Evolutionary conservation across 345 rosid species (phyloP), one percentile per base, ranked within the genome.

Genomic region (Diplotaxis tenuifolia): DNA sequence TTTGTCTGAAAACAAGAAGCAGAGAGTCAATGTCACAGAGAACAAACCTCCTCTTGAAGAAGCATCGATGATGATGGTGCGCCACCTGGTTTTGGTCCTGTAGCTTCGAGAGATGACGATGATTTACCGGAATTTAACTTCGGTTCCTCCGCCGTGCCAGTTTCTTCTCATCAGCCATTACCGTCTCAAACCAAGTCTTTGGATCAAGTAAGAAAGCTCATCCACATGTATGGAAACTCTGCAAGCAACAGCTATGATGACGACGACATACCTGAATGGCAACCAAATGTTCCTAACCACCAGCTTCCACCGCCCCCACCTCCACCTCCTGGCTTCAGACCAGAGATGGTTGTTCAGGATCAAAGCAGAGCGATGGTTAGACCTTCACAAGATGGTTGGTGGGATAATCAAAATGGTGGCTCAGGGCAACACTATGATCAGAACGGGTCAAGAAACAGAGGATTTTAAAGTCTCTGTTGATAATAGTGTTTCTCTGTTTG

Each of bases 241-340:
- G 68, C 70, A 27, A 31, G 54, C 62, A 31, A 50, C 62, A 42
- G 3, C 12, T 16, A 67, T 87, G 85, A 90, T 10, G 97, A 87
- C 0, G 95, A 94, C 1, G 97, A 92, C 58, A 96, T 96, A 78
- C 99, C 99, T 0, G 99, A 96, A 78, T 96, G 98, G 99, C 91
- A 81, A 16, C 99, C 98, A 20, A 83, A 86, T 27, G 70, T 28
- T 5, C 22, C 32, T 34, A 65, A 1, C 80, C 76, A 77, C 40
- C 73, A 66, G 65, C 69, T 77, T 53, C 80, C 67, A 12, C 76
- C 71, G 1, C 76, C 73, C 0, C 68, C 80, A 0, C 80, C 75
- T 8, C 73, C 73, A 27, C 77, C 73, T 11, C 73, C 64, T 0
- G 69, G 73, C 3, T 77, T 66, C 23, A 67, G 77, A 29, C 58